Evolutionary conservation across 2,329 filamentous ascomycete species (phyloP).

Genomic region (Clonostachys rhizophaga): DNA sequence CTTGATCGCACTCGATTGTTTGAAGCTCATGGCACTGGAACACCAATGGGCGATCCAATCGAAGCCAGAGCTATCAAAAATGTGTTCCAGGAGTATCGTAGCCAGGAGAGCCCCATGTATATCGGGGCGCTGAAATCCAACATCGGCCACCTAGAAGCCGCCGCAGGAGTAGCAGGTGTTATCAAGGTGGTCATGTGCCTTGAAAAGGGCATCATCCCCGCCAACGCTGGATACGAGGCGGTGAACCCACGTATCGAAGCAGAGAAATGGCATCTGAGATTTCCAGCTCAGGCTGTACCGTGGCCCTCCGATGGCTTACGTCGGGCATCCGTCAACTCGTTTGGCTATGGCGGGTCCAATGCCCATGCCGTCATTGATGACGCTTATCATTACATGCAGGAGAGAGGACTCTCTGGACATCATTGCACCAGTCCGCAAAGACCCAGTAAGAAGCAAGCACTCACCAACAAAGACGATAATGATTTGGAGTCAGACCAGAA

Average conservation of each 20-base stretch:
- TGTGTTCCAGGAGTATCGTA: constrained; percentile 32
- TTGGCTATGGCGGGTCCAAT: constrained; percentile 39
- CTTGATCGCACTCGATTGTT: constrained; percentile 22
- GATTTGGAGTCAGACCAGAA: background rate
- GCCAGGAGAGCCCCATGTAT: constrained; percentile 18
- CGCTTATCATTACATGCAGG: constrained; percentile 3
- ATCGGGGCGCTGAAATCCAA: constrained; percentile 11
- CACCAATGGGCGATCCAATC: constrained; percentile 48
- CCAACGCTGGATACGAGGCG: constrained; percentile 43
- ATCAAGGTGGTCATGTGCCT: constrained; percentile 48
- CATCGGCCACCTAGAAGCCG: constrained; percentile 46
- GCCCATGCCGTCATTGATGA: constrained; percentile 28
- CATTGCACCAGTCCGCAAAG: constrained; percentile 27
- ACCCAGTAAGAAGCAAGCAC: constrained; percentile 21
- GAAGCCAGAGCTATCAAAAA: constrained; percentile 43
- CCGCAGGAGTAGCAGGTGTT: constrained; percentile 43
- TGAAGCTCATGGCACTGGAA: constrained; percentile 54
- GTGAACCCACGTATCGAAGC: constrained; percentile 43
- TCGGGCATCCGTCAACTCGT: constrained; percentile 31
- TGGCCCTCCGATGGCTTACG: constrained; percentile 31
- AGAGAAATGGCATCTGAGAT: constrained; percentile 31
- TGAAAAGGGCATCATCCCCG: constrained; percentile 42
- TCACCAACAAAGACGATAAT: background rate
- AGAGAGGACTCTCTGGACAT: constrained; percentile 1
- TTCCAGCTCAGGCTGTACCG: background rate